These are phyloP conservation scores for Acer negundo DNA, from an alignment of 345 rosid genomes.

Conservation along the genomic window DNA sequence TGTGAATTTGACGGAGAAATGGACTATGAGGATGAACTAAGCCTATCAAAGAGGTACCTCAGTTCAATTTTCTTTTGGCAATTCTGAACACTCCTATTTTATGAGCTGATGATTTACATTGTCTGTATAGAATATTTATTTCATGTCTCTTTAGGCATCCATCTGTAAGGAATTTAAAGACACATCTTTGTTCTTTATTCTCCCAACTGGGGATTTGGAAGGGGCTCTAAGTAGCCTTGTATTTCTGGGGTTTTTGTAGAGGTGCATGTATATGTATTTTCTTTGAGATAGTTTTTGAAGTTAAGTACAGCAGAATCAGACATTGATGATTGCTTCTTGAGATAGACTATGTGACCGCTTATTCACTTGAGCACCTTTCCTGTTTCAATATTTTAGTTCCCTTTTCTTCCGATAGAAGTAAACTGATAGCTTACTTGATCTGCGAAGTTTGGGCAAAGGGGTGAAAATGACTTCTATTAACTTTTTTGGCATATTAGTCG, in stretches of 20 bases:
- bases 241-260: not conserved
- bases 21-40: slow-evolving; percentile 17
- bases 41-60: slow-evolving; percentile 22
- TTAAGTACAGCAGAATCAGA: not conserved
- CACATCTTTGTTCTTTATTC: not conserved
- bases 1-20: slow-evolving; percentile 10
- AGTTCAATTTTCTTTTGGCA: not conserved
- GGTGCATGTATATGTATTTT: not conserved
- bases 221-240: not conserved
- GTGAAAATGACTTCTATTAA: not conserved
- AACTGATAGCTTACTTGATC: not conserved
- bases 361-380: not conserved
- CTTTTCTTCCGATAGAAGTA: not conserved
- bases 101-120: not conserved
- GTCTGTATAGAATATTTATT: not conserved
- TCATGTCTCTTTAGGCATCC: not conserved
- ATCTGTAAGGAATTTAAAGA: not conserved
- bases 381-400: not conserved
- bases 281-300: not conserved
- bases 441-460: not conserved
- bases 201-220: not conserved
- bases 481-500: not conserved
- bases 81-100: not conserved
- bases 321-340: not conserved
- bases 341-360: not conserved